These are phyloP conservation scores for Picochlorum sp. DNA, from an alignment of 139 green algal species.

Conservation along the genomic window DNA sequence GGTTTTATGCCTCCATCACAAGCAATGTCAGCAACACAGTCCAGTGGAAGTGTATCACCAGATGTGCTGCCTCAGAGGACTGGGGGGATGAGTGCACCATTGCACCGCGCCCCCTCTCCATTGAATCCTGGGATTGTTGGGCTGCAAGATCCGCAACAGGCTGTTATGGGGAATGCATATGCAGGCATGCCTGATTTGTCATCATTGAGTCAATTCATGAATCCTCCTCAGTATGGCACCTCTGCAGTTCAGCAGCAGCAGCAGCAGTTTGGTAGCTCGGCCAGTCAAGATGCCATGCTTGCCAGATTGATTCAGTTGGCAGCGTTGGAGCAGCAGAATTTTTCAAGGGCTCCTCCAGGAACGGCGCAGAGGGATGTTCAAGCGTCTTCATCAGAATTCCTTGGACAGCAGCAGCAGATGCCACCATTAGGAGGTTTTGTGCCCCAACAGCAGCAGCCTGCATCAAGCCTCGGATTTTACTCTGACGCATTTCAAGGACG, in stretches of 20 bases:
- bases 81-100: too few relatives aligned
- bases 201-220: background rate
- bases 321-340: background rate
- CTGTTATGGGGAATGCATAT: too few relatives aligned
- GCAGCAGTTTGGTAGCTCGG: background rate
- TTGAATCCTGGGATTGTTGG: too few relatives aligned
- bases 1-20: slow-evolving; percentile 48
- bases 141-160: too few relatives aligned
- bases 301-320: slow-evolving; percentile 10
- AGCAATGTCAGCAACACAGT: slow-evolving; percentile 7
- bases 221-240: background rate
- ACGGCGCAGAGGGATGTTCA: too few relatives aligned
- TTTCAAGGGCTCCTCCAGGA: background rate
- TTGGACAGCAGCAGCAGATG: too few relatives aligned
- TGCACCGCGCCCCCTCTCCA: too few relatives aligned
- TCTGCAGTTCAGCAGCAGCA: slow-evolving; percentile 5
- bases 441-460: too few relatives aligned
- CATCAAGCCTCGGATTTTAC: too few relatives aligned
- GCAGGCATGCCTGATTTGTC: background rate
- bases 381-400: too few relatives aligned
- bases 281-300: slow-evolving; percentile 17
- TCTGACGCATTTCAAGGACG: too few relatives aligned
- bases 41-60: background rate
- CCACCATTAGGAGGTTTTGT: too few relatives aligned
- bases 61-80: background rate